Evolutionary conservation across 805 yeast genomes (phyloP).

Genomic region (Monosporozyma siamensis): DNA sequence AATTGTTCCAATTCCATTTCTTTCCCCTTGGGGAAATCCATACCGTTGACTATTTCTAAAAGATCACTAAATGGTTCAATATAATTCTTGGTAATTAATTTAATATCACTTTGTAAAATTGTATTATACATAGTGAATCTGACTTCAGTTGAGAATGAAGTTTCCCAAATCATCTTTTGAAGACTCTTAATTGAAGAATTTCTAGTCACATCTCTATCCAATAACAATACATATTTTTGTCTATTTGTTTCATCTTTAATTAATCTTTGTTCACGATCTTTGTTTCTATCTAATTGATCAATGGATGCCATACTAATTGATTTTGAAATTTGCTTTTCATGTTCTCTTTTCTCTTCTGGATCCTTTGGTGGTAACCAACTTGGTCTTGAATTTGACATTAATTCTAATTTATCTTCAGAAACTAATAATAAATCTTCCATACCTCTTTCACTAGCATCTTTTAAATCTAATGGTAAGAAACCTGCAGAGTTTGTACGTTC

Average conservation of each 20-base stretch:
- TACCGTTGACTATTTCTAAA: slow-evolving; percentile 22
- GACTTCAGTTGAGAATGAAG: slow-evolving; percentile 18
- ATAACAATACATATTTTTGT: slow-evolving; percentile 18
- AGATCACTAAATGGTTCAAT: slow-evolving; percentile 35
- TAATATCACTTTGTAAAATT: slow-evolving; percentile 19
- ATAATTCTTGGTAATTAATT: slow-evolving; percentile 18
- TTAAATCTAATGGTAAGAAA: slow-evolving; percentile 32
- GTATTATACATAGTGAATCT: slow-evolving; percentile 18
- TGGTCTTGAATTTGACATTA: slow-evolving; percentile 55
- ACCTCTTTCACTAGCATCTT: slow-evolving; percentile 32
- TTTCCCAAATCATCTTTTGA: slow-evolving; percentile 27
- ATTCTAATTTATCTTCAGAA: slow-evolving; percentile 49
- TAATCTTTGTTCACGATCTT: slow-evolving; percentile 19
- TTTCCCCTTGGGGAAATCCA: slow-evolving; percentile 27
- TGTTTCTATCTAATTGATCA: slow-evolving; percentile 26
- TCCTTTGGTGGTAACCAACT: slow-evolving; percentile 64
- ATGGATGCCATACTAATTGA: slow-evolving; percentile 29
- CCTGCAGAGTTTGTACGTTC: slow-evolving; percentile 31
- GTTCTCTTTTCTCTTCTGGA: slow-evolving; percentile 41
- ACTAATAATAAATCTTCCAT: slow-evolving; percentile 53
- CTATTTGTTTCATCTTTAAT: slow-evolving; percentile 23
- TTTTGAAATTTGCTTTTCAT: slow-evolving; percentile 45
- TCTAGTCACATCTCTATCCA: slow-evolving; percentile 27
- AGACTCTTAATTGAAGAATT: slow-evolving; percentile 21
- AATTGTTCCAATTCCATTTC: slow-evolving; percentile 23